These are phyloP conservation scores for Camelina sativa DNA, from an alignment of 345 rosid species.

Conservation along the genomic window DNA sequence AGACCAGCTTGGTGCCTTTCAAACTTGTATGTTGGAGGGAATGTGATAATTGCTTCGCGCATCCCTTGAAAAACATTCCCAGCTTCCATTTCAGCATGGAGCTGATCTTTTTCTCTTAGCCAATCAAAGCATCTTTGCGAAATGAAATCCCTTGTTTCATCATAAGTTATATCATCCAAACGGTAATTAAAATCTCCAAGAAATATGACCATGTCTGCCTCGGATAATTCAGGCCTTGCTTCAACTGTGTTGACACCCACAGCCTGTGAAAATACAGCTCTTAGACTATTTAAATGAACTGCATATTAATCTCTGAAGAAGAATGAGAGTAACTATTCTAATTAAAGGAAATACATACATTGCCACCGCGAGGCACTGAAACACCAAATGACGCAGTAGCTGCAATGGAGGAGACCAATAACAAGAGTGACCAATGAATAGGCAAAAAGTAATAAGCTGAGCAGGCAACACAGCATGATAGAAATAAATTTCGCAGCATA, in stretches of 20 bases:
- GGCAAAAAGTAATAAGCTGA: conserved; percentile 64
- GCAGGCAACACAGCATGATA: conserved; percentile 66
- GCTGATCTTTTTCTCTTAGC: conserved; percentile 85
- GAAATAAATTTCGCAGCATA: conserved; percentile 65
- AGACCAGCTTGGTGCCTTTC: conserved; percentile 72
- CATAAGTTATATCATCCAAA: conserved; percentile 78
- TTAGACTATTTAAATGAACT: conserved; percentile 9
- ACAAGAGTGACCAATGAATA: conserved; percentile 80
- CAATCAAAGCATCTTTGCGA: conserved; percentile 87
- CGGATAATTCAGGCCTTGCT: conserved; percentile 69
- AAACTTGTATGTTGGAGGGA: conserved; percentile 89
- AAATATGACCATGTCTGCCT: conserved; percentile 82
- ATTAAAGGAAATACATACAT: conserved; percentile 51
- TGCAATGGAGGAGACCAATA: conserved; percentile 82
- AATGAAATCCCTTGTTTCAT: conserved; percentile 84
- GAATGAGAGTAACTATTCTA: conserved; percentile 18
- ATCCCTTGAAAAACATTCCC: conserved; percentile 90
- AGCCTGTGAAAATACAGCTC: conserved; percentile 47
- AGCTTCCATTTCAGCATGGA: conserved; percentile 73
- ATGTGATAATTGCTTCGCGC: conserved; percentile 78
- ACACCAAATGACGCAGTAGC: conserved; percentile 68
- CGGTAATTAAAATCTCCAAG: conserved; percentile 85
- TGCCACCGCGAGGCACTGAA: conserved; percentile 62
- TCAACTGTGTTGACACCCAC: conserved; percentile 49
- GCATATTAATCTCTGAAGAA: conserved; percentile 24